Evolutionary conservation across 2,329 filamentous ascomycete genomes (phyloP).

Genomic region (Hawksworthiomyces lignivorus): DNA sequence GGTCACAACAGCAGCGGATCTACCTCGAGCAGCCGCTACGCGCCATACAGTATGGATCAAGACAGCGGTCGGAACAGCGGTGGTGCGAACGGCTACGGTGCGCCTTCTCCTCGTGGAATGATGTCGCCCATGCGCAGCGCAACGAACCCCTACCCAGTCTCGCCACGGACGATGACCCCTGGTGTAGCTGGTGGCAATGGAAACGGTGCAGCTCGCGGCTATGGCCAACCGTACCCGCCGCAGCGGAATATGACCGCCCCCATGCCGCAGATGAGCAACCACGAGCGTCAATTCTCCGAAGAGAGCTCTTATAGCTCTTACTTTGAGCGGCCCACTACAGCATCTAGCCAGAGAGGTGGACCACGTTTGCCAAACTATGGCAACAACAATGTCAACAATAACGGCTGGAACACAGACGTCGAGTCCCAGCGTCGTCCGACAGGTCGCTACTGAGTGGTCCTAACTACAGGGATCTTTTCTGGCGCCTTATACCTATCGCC

Average conservation of each 20-base stretch:
- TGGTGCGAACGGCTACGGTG: background rate
- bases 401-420: conserved; percentile 14
- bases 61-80: conserved; percentile 17
- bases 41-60: background rate
- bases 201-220: background rate
- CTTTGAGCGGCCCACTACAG: conserved; percentile 8
- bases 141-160: conserved; percentile 17
- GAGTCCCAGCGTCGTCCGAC: conserved; percentile 14
- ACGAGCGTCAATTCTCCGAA: conserved; percentile 12
- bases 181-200: background rate
- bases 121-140: conserved; percentile 20
- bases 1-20: conserved; percentile 6
- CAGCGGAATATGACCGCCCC: conserved; percentile 29
- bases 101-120: conserved; percentile 4
- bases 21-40: conserved; percentile 8
- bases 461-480: too few species aligned
- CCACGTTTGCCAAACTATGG: conserved; percentile 4
- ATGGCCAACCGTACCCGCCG: conserved; percentile 18
- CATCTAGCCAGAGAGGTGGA: conserved; percentile 5
- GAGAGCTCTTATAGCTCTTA: conserved; percentile 15
- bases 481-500: too few species aligned
- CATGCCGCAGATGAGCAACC: conserved; percentile 12
- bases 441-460: conserved; percentile 14
- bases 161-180: background rate
- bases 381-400: conserved; percentile 8